Evolutionary conservation across 192 early-diverging fungal genomes (phyloP), one percentile per base, ranked within the genome.

Genomic region (Piromyces finnis): DNA sequence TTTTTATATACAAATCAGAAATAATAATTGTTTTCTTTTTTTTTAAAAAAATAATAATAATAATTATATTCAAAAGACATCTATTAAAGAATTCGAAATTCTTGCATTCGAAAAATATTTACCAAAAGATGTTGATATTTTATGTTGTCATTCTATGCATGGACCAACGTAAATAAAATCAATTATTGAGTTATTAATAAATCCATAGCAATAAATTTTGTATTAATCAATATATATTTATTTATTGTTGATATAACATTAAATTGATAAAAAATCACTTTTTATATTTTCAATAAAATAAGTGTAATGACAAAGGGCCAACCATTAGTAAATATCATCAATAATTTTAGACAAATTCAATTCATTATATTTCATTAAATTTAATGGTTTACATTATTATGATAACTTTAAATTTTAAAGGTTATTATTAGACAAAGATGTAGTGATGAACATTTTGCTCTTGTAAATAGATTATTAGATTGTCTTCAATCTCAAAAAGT

Each of bases 1-100:
- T n/a, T n/a, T n/a, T n/a, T n/a, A n/a, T n/a, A n/a, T n/a, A n/a
- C n/a, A 35, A 35, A 35, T 35, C 5, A 35, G 12, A 35, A 7
- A 35, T 35, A 35, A 17, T 22, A 3, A 13, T 29, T 29, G 5
- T 59, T 27, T 17, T 77, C 3, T 28, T 82, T 22, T 84, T 29
- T 32, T 29, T 35, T 81, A 81, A 18, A 13, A n/a, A 12, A 78
- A 78, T 51, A 12, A 9, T 27, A 16, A 22, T 80, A 6, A 30
- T 29, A n/a, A 13, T 59, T 37, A 13, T 29, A 79, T 59, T 3
- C 29, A 27, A n/a, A 81, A 93, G 88, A 98, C 96, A 29, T 98
- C 96, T 6, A 95, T 98, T 26, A 98, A 98, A 86, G 90, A 92
- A 81, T 96, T 95, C 0, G 97, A 99, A 85, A 94, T 99, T 80